These are phyloP conservation scores for Citrus inodora DNA, from an alignment of 345 rosid genomes.

Conservation along the genomic window DNA sequence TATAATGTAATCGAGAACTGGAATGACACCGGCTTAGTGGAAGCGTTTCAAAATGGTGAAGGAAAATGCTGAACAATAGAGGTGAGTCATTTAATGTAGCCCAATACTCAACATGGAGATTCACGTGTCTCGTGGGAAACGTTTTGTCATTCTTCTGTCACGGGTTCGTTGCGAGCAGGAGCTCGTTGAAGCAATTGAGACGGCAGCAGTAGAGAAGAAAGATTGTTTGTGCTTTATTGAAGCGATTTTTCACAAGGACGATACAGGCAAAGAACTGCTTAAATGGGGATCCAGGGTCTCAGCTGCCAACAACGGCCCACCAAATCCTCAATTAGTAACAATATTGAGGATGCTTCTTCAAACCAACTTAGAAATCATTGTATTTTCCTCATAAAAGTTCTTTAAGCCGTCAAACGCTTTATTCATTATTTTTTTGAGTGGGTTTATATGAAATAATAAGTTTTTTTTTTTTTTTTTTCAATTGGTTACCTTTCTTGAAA, in stretches of 20 bases:
- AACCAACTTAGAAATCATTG: background rate
- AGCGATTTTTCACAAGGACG: slow-evolving; percentile 46
- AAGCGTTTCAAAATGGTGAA: slow-evolving; percentile 34
- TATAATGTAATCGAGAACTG: slow-evolving; percentile 36
- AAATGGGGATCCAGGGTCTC: slow-evolving; percentile 58
- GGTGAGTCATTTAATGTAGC: slow-evolving; percentile 9
- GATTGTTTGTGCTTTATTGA: slow-evolving; percentile 32
- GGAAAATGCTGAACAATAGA: slow-evolving; percentile 43
- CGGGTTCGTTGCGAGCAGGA: slow-evolving; percentile 40
- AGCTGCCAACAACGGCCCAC: slow-evolving; percentile 50
- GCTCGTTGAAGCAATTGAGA: slow-evolving; percentile 37
- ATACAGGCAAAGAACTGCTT: slow-evolving; percentile 50
- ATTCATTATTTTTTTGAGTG: background rate
- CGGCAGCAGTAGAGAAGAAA: slow-evolving; percentile 30
- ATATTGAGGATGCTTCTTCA: background rate
- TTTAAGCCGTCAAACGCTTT: background rate
- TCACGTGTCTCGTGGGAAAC: background rate
- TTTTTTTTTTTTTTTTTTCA: background rate
- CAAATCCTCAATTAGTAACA: slow-evolving; percentile 38
- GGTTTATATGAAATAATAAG: background rate
- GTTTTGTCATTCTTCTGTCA: background rate
- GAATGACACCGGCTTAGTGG: slow-evolving; percentile 30
- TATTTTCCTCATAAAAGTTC: background rate
- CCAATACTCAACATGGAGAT: background rate
- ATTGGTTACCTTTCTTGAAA: background rate